Percentiles rank a stretch among this genome's conserved stretches.
These are phyloP conservation scores for Apophysomyces sp. DNA, from an alignment of 371 early-diverging fungal genomes.

Conservation along the genomic window DNA sequence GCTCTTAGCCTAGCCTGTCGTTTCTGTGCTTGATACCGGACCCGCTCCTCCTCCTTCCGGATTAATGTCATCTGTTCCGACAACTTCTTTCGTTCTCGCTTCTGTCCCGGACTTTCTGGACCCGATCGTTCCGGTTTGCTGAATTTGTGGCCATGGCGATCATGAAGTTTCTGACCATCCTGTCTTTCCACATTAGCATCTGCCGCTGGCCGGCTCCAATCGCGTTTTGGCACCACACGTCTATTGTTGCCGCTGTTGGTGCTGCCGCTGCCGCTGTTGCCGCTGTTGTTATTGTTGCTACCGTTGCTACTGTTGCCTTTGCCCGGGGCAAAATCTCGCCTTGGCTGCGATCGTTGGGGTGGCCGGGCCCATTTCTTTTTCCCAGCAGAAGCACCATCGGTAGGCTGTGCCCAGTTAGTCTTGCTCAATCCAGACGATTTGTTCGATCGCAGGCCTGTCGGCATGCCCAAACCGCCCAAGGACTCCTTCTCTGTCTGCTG, in stretches of 20 bases:
- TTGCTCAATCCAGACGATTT: neutral
- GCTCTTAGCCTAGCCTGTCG: constrained; percentile 28
- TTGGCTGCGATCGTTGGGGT: neutral
- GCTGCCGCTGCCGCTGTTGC: neutral
- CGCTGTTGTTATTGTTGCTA: neutral
- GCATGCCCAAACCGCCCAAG: neutral
- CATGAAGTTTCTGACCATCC: constrained; percentile 23
- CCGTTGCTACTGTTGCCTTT: too few relatives aligned
- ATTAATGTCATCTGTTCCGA: constrained; percentile 29
- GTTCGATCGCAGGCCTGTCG: neutral
- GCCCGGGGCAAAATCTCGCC: too few relatives aligned
- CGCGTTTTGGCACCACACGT: constrained; percentile 21
- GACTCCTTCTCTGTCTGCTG: neutral
- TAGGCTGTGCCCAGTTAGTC: neutral
- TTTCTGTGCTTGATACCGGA: constrained; percentile 14
- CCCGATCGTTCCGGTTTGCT: constrained; percentile 12
- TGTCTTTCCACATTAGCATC: constrained; percentile 33
- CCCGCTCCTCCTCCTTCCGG: constrained; percentile 28
- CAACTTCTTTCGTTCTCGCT: constrained; percentile 31
- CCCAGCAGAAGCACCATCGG: neutral
- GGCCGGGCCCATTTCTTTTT: neutral
- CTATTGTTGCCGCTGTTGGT: neutral
- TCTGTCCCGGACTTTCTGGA: constrained; percentile 21
- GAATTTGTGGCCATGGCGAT: constrained; percentile 26
- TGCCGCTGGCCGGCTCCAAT: constrained; percentile 29